A percentile compares a stretch with the other conserved stretches of the same genome.
Conservation (phyloP, 2,329 filamentous ascomycete genomes). For the Hypoxylon sp. region DNA sequence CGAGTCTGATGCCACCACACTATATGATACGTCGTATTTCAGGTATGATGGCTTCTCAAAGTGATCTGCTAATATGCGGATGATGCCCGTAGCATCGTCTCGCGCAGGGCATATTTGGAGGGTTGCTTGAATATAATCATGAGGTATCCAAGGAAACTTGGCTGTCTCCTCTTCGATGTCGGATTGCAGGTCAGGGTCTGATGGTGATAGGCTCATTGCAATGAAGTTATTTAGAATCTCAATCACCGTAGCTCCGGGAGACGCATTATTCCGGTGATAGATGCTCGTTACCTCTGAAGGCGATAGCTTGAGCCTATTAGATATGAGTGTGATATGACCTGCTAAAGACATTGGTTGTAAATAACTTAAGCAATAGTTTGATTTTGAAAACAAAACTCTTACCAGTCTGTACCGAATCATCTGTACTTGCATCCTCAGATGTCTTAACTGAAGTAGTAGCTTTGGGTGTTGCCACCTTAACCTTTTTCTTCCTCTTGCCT, state of each 20-base stretch:
- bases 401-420: conserved; percentile 44
- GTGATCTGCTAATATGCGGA: conserved; percentile 59
- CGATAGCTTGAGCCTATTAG: conserved; percentile 60
- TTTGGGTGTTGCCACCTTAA: conserved; percentile 33
- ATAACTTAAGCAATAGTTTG: neutral
- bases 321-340: conserved; percentile 62
- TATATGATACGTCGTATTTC: conserved; percentile 53
- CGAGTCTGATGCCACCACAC: conserved; percentile 44
- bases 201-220: conserved; percentile 55
- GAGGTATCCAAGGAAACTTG: conserved; percentile 61
- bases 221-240: conserved; percentile 62
- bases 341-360: conserved; percentile 29
- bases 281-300: conserved; percentile 59
- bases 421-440: conserved; percentile 27
- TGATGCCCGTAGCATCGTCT: conserved; percentile 57
- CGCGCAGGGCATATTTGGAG: conserved; percentile 57
- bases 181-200: conserved; percentile 52
- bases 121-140: conserved; percentile 60
- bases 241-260: conserved; percentile 59
- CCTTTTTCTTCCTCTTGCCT: conserved; percentile 53
- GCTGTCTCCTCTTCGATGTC: conserved; percentile 55
- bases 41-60: conserved; percentile 59
- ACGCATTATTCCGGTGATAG: conserved; percentile 58
- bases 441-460: conserved; percentile 10
- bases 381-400: conserved; percentile 29